These are phyloP conservation scores for Russula brevipes DNA, from an alignment of 768 basidiomycete species.

Conservation along the genomic window DNA sequence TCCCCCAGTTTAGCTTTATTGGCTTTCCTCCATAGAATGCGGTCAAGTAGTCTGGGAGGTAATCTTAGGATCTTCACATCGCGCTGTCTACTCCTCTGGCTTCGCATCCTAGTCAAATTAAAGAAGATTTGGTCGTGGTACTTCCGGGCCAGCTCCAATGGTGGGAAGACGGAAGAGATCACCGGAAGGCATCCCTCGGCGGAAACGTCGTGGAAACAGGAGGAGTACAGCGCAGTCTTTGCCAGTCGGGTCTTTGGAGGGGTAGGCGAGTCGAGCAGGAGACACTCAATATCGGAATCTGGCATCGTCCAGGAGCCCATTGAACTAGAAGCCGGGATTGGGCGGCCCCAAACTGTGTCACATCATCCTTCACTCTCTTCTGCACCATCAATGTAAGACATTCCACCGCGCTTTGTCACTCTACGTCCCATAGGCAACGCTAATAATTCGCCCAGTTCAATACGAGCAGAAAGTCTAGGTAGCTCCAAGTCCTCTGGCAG, in stretches of 20 bases:
- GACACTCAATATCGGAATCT: not conserved
- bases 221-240: not conserved
- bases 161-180: not conserved
- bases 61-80: slow-evolving; percentile 1
- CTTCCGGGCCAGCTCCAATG: not conserved
- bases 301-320: not conserved
- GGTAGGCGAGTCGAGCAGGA: not conserved
- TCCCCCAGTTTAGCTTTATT: not conserved
- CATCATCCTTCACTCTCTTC: not conserved
- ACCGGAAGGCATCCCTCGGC: not conserved
- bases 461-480: not conserved
- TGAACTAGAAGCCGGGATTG: not conserved
- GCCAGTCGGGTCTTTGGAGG: not conserved
- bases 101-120: not conserved
- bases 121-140: not conserved
- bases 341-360: not conserved
- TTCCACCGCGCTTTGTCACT: not conserved
- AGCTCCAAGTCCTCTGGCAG: too few species aligned
- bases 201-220: too few species aligned
- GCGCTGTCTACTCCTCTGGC: slow-evolving; percentile 2
- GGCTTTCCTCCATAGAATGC: not conserved
- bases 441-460: not conserved
- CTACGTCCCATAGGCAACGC: not conserved
- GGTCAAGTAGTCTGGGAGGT: not conserved
- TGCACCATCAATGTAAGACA: not conserved